A percentile compares a stretch with the other conserved stretches of the same genome.
Evolutionary conservation across 179 eudicot species (phyloP).

Genomic region (Vitellaria paradoxa): DNA sequence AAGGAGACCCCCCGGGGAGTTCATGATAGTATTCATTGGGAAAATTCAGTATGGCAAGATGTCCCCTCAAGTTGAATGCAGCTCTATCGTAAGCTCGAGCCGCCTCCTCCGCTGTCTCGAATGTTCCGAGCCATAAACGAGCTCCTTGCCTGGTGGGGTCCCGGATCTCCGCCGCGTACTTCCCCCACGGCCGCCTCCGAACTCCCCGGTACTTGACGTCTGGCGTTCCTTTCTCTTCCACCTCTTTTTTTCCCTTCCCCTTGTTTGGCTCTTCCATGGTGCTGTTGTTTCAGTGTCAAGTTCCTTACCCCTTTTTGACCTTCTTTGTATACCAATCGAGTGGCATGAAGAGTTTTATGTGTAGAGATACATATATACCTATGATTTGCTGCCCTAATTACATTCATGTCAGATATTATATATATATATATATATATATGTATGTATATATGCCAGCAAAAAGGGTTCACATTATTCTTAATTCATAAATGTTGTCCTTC

Average conservation of each 20-base stretch:
- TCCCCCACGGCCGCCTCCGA: conserved; percentile 32
- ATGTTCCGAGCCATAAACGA: conserved; percentile 33
- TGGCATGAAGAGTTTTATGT: too few relatives aligned
- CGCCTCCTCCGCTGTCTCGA: conserved; percentile 32
- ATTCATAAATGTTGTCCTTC: background rate
- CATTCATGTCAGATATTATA: background rate
- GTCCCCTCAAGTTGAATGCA: conserved; percentile 28
- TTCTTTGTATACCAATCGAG: background rate
- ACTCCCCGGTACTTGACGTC: conserved; percentile 30
- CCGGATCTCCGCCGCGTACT: conserved; percentile 32
- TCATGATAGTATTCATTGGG: conserved; percentile 26
- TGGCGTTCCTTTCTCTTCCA: conserved; percentile 12
- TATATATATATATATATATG: too few relatives aligned
- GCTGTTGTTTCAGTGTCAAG: background rate
- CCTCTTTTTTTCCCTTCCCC: conserved; percentile 20
- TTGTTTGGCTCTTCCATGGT: conserved; percentile 19
- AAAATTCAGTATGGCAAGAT: conserved; percentile 23
- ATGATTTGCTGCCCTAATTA: background rate
- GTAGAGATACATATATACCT: background rate
- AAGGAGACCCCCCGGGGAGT: conserved; percentile 14
- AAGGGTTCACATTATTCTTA: background rate
- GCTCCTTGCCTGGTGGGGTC: conserved; percentile 24
- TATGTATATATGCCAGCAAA: background rate
- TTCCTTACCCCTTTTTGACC: background rate
- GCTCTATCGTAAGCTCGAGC: conserved; percentile 31